These are phyloP conservation scores for Salix viminalis DNA, from an alignment of 345 rosid species.

Conservation along the genomic window DNA sequence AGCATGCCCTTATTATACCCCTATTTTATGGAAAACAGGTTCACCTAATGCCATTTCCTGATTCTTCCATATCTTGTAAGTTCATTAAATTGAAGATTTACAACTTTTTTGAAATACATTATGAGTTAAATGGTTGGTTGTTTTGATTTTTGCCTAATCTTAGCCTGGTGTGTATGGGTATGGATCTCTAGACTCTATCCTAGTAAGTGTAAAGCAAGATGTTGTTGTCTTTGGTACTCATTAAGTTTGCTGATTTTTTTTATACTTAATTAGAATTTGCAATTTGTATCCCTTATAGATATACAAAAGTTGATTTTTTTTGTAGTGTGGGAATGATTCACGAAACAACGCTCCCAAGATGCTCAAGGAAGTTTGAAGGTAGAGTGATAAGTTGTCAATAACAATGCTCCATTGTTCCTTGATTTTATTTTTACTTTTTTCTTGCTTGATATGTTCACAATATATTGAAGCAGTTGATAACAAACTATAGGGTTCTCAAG, in stretches of 20 bases:
- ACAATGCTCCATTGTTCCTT: background rate
- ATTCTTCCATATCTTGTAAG: conserved; percentile 56
- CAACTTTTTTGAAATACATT: background rate
- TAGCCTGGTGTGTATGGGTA: background rate
- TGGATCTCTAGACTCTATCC: conserved; percentile 80
- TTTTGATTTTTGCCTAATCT: background rate
- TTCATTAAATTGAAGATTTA: conserved; percentile 2
- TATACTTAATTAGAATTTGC: background rate
- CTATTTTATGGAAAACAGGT: conserved; percentile 50
- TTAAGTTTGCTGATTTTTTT: background rate
- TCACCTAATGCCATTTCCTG: conserved; percentile 49
- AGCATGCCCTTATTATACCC: conserved; percentile 73
- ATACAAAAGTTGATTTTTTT: background rate
- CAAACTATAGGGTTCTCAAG: conserved; percentile 95
- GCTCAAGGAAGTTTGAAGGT: conserved; percentile 86
- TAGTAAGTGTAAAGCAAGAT: conserved; percentile 45
- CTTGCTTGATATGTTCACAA: conserved; percentile 63
- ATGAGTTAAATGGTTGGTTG: background rate
- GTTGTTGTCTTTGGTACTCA: background rate
- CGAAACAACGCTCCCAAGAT: conserved; percentile 59
- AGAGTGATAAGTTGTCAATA: conserved; percentile 15
- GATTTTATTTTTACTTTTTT: conserved; percentile 24
- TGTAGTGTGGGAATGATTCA: conserved; percentile 72
- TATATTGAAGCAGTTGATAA: conserved; percentile 89
- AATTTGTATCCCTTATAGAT: background rate